These are phyloP conservation scores for Nicotiana rustica DNA, from an alignment of 305 asterid genomes.

Conservation along the genomic window DNA sequence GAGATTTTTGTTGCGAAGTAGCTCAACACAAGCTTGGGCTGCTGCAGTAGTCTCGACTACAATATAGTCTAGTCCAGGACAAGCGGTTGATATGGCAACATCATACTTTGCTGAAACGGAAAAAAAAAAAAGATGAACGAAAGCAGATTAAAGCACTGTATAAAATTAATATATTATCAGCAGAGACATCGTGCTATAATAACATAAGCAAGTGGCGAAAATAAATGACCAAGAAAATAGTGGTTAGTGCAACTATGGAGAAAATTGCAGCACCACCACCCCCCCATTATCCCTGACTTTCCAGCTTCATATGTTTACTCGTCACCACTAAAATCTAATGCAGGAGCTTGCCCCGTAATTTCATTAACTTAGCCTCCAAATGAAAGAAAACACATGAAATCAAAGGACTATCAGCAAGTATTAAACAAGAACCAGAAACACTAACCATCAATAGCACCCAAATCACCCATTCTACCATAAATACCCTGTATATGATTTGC, in stretches of 20 bases:
- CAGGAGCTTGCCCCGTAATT: not conserved
- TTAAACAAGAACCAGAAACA: constrained; percentile 1
- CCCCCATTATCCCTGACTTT: not conserved
- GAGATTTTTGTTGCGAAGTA: constrained; percentile 74
- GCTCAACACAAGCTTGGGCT: constrained; percentile 90
- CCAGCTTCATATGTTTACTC: constrained; percentile 10
- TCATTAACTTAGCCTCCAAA: not conserved
- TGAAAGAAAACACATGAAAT: not conserved
- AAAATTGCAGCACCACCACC: not conserved
- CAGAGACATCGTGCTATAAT: not conserved
- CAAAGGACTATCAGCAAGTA: not conserved
- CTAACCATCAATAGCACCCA: constrained; percentile 95
- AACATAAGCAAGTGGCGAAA: not conserved
- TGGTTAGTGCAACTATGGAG: not conserved
- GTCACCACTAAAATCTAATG: not conserved
- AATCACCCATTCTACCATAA: constrained; percentile 90
- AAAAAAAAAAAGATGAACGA: not conserved
- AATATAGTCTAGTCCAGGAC: constrained; percentile 82
- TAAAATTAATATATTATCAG: not conserved
- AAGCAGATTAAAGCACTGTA: not conserved
- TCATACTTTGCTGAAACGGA: constrained; percentile 73
- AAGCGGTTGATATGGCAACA: constrained; percentile 92
- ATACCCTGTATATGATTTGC: constrained; percentile 73
- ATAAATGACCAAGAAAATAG: not conserved
- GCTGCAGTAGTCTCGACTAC: constrained; percentile 82